Conservation (phyloP, 176 grass and related monocot genomes). For the Zea mays region DNA sequence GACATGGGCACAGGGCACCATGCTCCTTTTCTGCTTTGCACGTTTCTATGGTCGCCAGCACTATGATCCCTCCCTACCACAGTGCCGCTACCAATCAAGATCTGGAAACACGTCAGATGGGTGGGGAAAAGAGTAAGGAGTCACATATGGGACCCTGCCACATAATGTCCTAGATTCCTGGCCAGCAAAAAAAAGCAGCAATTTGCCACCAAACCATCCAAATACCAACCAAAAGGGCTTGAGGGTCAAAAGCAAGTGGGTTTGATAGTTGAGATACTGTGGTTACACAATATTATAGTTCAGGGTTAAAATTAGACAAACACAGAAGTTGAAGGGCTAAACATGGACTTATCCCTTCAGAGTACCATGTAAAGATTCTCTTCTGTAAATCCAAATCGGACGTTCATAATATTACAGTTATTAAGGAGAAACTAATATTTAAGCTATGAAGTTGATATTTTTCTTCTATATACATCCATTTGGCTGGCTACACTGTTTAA, state of each 20-base stretch:
- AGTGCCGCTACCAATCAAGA: background rate
- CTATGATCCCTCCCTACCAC: background rate
- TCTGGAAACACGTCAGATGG: background rate
- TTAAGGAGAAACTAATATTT: background rate
- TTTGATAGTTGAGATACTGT: background rate
- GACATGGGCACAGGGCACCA: background rate
- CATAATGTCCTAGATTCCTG: background rate
- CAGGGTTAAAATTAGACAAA: background rate
- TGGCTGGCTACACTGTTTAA: background rate
- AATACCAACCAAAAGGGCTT: background rate
- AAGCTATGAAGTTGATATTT: too few relatives aligned
- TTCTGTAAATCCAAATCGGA: conserved; percentile 19
- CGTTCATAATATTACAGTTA: background rate
- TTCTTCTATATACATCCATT: background rate
- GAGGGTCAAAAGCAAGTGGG: background rate
- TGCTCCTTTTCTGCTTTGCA: too few relatives aligned
- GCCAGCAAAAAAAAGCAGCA: background rate
- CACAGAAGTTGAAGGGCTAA: background rate
- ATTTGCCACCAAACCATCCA: background rate
- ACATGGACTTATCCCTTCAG: background rate
- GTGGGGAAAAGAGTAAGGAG: background rate
- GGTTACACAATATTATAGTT: background rate
- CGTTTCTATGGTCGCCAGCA: background rate
- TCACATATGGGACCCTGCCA: background rate
- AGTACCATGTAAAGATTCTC: background rate